These are phyloP conservation scores for Eucalyptus marginata DNA, from an alignment of 345 rosid species.

Conservation along the genomic window DNA sequence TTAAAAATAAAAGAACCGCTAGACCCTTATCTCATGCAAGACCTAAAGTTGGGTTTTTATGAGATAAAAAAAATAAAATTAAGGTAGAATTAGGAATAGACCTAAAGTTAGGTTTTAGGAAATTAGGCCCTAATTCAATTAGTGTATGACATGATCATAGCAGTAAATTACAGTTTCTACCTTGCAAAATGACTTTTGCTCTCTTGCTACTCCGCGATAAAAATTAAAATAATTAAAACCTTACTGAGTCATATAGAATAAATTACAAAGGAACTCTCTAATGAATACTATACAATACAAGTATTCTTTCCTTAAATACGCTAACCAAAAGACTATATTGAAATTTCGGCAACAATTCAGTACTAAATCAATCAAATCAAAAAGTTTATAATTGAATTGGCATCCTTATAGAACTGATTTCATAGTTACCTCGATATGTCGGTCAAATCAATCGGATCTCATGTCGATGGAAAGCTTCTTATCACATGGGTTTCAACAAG, in stretches of 20 bases:
- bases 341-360: background rate
- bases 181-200: background rate
- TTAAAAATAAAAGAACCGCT: background rate
- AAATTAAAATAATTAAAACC: background rate
- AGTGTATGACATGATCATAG: background rate
- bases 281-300: background rate
- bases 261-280: background rate
- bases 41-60: too few relatives aligned
- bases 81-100: background rate
- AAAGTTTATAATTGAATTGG: accelerated
- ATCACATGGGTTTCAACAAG: background rate
- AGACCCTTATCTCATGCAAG: background rate
- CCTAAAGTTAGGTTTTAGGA: background rate
- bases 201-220: background rate
- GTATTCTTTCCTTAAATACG: background rate
- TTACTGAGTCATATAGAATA: background rate
- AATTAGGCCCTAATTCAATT: background rate
- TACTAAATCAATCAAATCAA: accelerated
- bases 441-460: background rate
- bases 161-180: background rate
- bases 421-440: background rate
- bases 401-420: accelerated
- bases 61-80: background rate
- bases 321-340: background rate
- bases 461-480: background rate